A percentile compares a stretch with the other conserved stretches of the same genome.
Evolutionary conservation across 345 rosid genomes (phyloP).

Genomic region (Kandelia obovata): DNA sequence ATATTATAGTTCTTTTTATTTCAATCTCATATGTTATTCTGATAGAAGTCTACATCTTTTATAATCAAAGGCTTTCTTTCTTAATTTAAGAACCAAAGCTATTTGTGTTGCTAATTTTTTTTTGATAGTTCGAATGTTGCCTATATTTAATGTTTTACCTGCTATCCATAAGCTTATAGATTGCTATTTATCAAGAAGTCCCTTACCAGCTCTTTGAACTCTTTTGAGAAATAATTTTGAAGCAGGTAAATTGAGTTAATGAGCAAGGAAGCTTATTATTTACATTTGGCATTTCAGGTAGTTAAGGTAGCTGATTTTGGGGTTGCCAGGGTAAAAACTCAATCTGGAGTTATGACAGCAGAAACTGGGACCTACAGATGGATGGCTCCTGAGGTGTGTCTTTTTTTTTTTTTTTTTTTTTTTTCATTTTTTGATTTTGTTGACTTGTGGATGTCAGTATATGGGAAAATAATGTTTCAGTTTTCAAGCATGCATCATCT

Average conservation of each 20-base stretch:
- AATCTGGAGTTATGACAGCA: conserved; percentile 98
- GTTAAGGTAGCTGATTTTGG: conserved; percentile 99
- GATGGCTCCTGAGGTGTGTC: conserved; percentile 98
- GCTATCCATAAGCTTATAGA: too few species aligned
- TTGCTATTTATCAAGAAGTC: too few species aligned
- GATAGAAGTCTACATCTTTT: too few species aligned
- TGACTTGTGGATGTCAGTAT: not conserved
- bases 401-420: conserved; percentile 9
- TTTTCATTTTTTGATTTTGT: not conserved
- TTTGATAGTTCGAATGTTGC: too few species aligned
- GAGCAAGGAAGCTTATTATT: not conserved
- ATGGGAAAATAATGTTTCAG: not conserved
- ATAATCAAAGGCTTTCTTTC: too few species aligned
- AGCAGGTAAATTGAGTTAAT: too few species aligned
- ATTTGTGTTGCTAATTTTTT: too few species aligned
- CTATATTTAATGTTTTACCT: too few species aligned
- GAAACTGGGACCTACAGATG: conserved; percentile 99
- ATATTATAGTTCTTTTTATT: not conserved
- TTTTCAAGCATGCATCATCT: not conserved
- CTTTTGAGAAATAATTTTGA: too few species aligned
- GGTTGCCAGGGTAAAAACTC: conserved; percentile 88
- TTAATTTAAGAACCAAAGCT: too few species aligned
- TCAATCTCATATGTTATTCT: not conserved
- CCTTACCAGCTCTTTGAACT: too few species aligned
- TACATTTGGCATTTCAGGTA: conserved; percentile 43